Evolutionary conservation across 2,329 filamentous ascomycete genomes (phyloP), one percentile per base, ranked within the genome.

Genomic region (Pestalotiopsis sp.): DNA sequence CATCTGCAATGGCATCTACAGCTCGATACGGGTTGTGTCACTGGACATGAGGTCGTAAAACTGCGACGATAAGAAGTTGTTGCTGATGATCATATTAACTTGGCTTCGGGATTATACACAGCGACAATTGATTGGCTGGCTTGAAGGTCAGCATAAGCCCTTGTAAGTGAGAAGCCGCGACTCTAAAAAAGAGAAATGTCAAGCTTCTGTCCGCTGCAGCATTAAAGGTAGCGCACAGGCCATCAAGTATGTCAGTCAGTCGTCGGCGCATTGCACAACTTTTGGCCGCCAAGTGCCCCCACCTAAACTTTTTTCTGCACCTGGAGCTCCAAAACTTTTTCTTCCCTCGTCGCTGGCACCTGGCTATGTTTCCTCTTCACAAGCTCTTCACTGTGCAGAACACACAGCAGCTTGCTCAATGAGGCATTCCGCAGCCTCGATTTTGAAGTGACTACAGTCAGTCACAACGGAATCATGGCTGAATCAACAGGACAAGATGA

Each of bases 401-500:
- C n/a, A 45, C 39, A 38, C 61, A 64, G 25, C 38, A 52, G 38
- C 36, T 49, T 64, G 61, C 61, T 64, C 61, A 64, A 64, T 64
- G 61, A 64, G 39, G 61, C 61, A 20, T 52, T 17, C 39, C 20
- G 12, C 7, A 39, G n/a, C 39, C 64, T 66, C 36, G 38, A 23
- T 45, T 36, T 49, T 57, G 27, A 3, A 59, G 57, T 57, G 31
- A 68, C 36, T 63, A 23, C 60, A 69, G 41, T 27, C 14, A 27
- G 27, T 62, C 20, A 4, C 31, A 36, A 36, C 5, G 11, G 27
- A 58, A 73, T 65, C 55, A 83, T 83, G 81, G 69, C 79, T 25
- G 76, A 76, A 41, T 69, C 67, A 69, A 79, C 75, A 73, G 81
- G 74, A 80, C 90, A 76, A 78, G 86, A 85, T 39, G 91, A 90